A percentile compares a stretch with the other conserved stretches of the same genome.
phyloP scores from a whole-genome alignment of 352 stramenopile species.

The Phytophthora citrophthora region DNA sequence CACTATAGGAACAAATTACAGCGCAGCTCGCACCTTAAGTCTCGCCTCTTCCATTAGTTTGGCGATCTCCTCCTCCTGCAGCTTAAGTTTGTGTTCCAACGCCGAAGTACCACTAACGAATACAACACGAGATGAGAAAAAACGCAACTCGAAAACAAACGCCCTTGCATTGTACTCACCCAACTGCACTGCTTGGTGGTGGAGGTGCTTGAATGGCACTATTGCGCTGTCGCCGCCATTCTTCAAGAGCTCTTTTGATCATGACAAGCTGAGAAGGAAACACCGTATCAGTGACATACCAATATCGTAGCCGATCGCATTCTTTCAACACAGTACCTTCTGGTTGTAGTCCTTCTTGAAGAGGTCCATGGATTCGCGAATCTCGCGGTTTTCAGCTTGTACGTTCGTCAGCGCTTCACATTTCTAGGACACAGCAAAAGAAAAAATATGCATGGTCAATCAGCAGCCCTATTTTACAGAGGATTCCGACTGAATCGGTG shows the following conservation, averaged over 20 bases:
- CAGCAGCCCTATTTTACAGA: neutral
- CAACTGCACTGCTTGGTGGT: slow-evolving; percentile 12
- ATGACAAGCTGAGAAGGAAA: slow-evolving; percentile 68
- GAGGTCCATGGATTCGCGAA: slow-evolving; percentile 82
- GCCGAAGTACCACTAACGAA: slow-evolving; percentile 19
- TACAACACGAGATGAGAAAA: slow-evolving; percentile 3
- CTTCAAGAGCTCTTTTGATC: slow-evolving; percentile 90
- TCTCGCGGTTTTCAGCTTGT: slow-evolving; percentile 77
- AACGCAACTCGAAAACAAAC: neutral
- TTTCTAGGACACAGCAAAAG: slow-evolving; percentile 50
- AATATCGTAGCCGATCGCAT: too few species aligned
- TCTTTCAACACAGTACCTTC: slow-evolving; percentile 53
- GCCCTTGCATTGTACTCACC: slow-evolving; percentile 11
- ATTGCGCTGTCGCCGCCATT: slow-evolving; percentile 80
- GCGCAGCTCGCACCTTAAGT: slow-evolving; percentile 36
- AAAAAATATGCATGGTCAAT: neutral
- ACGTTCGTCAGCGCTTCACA: slow-evolving; percentile 75
- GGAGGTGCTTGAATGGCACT: slow-evolving; percentile 12
- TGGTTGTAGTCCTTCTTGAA: slow-evolving; percentile 91
- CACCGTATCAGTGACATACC: neutral
- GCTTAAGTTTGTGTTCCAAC: slow-evolving; percentile 46
- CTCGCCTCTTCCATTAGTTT: slow-evolving; percentile 58
- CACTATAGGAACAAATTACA: neutral
- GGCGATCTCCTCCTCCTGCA: slow-evolving; percentile 64
- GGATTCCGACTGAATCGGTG: neutral